Evolutionary conservation across 148 eudicot species (phyloP).

Genomic region (Salicornia ramosissima): DNA sequence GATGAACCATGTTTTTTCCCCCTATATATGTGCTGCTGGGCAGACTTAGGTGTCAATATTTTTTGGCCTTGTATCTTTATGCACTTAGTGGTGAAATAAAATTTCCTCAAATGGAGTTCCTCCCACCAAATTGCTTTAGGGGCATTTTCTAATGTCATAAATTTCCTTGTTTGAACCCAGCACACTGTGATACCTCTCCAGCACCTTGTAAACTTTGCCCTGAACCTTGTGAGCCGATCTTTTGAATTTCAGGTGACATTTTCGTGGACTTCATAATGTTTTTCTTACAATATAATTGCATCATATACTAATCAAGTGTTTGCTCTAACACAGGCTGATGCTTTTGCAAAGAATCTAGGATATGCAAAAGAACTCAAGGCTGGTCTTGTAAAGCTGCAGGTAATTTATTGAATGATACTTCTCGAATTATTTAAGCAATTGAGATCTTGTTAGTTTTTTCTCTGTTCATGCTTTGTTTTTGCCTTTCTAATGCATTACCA

Average conservation of each 20-base stretch:
- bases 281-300: not conserved
- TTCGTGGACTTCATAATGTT: not conserved
- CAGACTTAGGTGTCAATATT: conserved; percentile 1
- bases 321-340: conserved; percentile 72
- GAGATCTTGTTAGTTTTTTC: not conserved
- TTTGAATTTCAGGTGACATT: conserved; percentile 89
- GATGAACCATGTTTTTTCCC: not conserved
- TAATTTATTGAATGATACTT: conserved; percentile 11
- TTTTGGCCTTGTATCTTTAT: not conserved
- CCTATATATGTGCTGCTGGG: not conserved
- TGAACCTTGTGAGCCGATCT: conserved; percentile 93
- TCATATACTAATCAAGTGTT: conserved; percentile 14
- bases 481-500: not conserved
- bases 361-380: conserved; percentile 71
- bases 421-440: not conserved
- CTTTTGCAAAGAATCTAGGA: conserved; percentile 91
- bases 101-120: not conserved
- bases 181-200: conserved; percentile 97
- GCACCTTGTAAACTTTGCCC: conserved; percentile 80
- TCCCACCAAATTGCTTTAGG: not conserved
- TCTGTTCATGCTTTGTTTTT: not conserved
- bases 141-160: not conserved
- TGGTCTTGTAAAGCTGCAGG: conserved; percentile 95
- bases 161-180: conserved; percentile 35
- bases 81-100: not conserved